Percentiles rank a stretch among this genome's conserved stretches.
Evolutionary conservation across 257 asterid genomes (phyloP).

Genomic region (Marsdenia floribunda): DNA sequence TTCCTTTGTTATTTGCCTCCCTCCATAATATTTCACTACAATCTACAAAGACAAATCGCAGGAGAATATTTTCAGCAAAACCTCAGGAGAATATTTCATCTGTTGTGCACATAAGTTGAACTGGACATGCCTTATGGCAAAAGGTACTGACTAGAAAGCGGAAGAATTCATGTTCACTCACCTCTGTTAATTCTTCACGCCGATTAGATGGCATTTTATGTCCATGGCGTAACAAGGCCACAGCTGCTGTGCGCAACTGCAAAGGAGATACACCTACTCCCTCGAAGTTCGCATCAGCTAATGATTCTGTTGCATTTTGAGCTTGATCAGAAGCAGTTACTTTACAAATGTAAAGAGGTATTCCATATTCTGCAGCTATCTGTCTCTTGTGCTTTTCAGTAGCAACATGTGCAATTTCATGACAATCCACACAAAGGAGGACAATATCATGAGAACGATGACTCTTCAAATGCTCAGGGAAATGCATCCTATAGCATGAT

Average conservation of each 20-base stretch:
- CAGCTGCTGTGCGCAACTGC: constrained; percentile 85
- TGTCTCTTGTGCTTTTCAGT: constrained; percentile 84
- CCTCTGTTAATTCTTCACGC: constrained; percentile 80
- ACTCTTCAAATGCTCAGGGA: constrained; percentile 96
- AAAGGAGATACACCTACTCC: constrained; percentile 83
- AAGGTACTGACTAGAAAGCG: not conserved
- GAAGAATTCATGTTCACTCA: constrained; percentile 16
- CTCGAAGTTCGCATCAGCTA: constrained; percentile 34
- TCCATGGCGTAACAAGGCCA: constrained; percentile 92
- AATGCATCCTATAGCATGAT: constrained; percentile 92
- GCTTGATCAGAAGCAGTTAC: constrained; percentile 50
- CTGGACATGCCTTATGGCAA: not conserved
- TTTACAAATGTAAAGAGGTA: constrained; percentile 67
- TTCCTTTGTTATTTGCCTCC: constrained; percentile 69
- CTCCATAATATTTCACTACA: constrained; percentile 76
- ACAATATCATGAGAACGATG: constrained; percentile 98
- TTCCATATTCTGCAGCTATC: constrained; percentile 67
- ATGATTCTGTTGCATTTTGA: constrained; percentile 28
- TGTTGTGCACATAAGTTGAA: not conserved
- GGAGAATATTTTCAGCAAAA: not conserved
- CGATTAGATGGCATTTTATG: constrained; percentile 78
- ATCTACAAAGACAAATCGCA: constrained; percentile 36
- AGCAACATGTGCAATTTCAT: constrained; percentile 91
- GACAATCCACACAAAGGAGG: constrained; percentile 96
- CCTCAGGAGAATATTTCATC: not conserved